Conservation (phyloP, 2,329 filamentous ascomycete genomes). For the Fusarium fracticaudum region DNA sequence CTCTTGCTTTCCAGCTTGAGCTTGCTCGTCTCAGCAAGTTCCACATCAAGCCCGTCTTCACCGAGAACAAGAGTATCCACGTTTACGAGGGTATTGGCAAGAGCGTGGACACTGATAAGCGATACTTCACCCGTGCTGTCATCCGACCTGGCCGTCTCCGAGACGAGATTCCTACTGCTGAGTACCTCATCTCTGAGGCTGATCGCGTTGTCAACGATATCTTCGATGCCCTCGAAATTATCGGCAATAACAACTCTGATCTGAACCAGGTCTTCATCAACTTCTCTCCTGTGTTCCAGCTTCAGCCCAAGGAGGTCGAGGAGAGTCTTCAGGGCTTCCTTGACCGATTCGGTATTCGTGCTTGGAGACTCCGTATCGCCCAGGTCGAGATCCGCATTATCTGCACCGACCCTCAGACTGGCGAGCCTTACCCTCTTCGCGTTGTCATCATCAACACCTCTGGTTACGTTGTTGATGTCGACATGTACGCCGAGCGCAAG, state of each 20-base stretch:
- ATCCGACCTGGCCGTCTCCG: conserved; percentile 93
- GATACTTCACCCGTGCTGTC: conserved; percentile 97
- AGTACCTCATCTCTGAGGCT: conserved; percentile 97
- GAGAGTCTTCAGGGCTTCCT: conserved; percentile 94
- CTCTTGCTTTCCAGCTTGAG: conserved; percentile 98
- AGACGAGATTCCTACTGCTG: conserved; percentile 97
- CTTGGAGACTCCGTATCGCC: conserved; percentile 95
- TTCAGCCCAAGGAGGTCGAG: conserved; percentile 89
- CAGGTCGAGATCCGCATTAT: conserved; percentile 98
- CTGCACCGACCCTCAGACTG: conserved; percentile 88
- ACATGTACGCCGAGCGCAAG: conserved; percentile 97
- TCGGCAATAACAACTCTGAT: conserved; percentile 99
- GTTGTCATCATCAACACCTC: conserved; percentile 98
- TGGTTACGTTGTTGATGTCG: conserved; percentile 96
- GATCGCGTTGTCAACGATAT: conserved; percentile 98
- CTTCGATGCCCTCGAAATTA: conserved; percentile 95
- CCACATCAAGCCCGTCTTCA: conserved; percentile 98
- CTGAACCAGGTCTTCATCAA: conserved; percentile 99
- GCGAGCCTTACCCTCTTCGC: conserved; percentile 88
- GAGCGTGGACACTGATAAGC: conserved; percentile 93
- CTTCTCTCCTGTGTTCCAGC: conserved; percentile 96
- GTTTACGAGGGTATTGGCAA: conserved; percentile 98
- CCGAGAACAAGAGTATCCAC: conserved; percentile 98
- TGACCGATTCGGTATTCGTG: conserved; percentile 93
- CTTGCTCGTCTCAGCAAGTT: conserved; percentile 94